Percentiles rank a stretch among this genome's conserved stretches.
Conservation (phyloP, 2,329 filamentous ascomycete species). For the Tetracladium maxilliforme region DNA sequence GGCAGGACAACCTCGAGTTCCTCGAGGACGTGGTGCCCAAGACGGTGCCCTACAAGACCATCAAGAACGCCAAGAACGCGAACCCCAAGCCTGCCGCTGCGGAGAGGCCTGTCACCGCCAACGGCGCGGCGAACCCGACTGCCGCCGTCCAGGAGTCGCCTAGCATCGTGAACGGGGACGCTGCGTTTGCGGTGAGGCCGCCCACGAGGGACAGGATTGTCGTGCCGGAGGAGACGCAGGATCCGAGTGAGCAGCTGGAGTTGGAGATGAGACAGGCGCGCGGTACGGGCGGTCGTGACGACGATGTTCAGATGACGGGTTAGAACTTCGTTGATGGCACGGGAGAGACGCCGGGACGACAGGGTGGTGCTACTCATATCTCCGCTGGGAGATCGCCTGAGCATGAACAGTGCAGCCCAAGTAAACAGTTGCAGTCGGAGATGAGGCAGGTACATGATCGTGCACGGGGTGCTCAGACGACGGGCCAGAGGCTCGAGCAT, state of each 20-base stretch:
- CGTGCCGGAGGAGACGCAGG: no score
- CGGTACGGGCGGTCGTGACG: conserved; percentile 1
- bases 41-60: conserved; percentile 66
- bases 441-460: no score
- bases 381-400: no score
- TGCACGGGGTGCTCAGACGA: no score
- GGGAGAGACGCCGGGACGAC: no score
- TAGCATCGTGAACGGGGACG: conserved; percentile 7
- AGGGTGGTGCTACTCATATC: no score
- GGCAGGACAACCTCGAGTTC: conserved; percentile 90
- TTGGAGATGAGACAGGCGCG: conserved; percentile 12
- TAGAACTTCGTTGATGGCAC: no score
- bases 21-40: conserved; percentile 81
- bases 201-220: conserved; percentile 2
- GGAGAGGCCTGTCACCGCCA: conserved; percentile 20
- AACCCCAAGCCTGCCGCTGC: conserved; percentile 31
- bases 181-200: conserved; percentile 3
- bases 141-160: not conserved
- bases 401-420: no score
- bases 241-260: conserved; percentile 14
- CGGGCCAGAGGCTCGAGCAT: no score
- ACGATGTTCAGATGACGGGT: conserved; percentile 15
- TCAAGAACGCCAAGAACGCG: conserved; percentile 53
- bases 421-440: no score
- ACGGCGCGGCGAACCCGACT: conserved; percentile 7